Base-by-base conservation (phyloP, 2,329 filamentous ascomycete genomes). In the Aspergillus glaucus region DNA sequence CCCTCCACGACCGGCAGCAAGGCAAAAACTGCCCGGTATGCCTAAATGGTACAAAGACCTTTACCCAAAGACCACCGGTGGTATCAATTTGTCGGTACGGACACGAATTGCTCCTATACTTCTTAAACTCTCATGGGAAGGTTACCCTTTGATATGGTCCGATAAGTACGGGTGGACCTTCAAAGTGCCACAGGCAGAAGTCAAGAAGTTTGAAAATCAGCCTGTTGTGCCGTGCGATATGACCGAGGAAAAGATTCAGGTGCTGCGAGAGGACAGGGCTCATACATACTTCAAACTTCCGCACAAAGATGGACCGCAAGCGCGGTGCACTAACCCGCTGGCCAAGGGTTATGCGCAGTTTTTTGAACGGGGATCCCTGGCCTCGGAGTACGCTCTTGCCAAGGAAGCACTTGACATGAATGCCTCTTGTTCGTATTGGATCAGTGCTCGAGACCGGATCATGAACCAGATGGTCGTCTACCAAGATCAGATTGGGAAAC, bases 391-490 rank as follows among this genome's bases (percentile, higher is more conserved):
- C 61, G 67, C 83, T 0, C 92, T 96, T 61, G 93, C 93, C 0
- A 97, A 94, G 63, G 90, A 95, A 66, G 93, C 94, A 0, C 74
- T 98, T 40, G 87, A 97, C 59, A 98, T 98, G 93, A 98, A 98
- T 60, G 90, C 93, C 0, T 95, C 90, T 0, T 98, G 94, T 65
- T 97, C 92, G 0, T 98, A 98, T 69, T 98, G 94, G 93, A 97
- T 98, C 59, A 95, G 89, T 61, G 91, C 93, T 14, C 81, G 93
- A 53, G 89, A 95, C 62, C 79, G 93, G 44, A 98, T 98, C 69
- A 92, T 75, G 78, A 87, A 85, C n/a, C 93, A 98, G 63, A 88
- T 97, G 78, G 91, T 95, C 2, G 87, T 98, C 1, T 96, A 95
- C 64, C 78, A 90, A 50, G 76, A 84, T 30, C 84, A 94, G 54